Evolutionary conservation across 1,139 yeast genomes (phyloP).

Genomic region (Taphrina betulina): DNA sequence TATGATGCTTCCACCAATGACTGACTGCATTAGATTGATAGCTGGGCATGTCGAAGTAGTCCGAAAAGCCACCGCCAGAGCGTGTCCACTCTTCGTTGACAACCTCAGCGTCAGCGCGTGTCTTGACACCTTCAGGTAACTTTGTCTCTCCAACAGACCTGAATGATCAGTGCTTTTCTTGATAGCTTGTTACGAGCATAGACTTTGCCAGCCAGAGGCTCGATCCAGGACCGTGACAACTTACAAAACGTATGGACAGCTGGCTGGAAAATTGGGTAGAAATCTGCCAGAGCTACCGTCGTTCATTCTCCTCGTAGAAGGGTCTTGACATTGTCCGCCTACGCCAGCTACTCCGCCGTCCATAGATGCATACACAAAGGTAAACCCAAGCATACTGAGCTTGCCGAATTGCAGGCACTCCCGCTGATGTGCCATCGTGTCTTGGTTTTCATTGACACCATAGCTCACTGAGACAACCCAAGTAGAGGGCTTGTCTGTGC

Average conservation of each 20-base stretch:
- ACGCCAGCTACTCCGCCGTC: conserved; percentile 23
- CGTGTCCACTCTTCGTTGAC: conserved; percentile 2
- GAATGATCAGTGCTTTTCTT: no score
- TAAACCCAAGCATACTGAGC: conserved; percentile 18
- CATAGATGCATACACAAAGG: conserved; percentile 13
- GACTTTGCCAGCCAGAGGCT: no score
- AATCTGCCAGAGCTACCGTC: background rate
- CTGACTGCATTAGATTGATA: conserved; percentile 13
- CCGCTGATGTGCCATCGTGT: conserved; percentile 6
- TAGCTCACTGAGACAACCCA: conserved; percentile 18
- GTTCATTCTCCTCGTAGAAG: no score
- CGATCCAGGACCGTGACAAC: no score
- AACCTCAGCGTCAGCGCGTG: background rate
- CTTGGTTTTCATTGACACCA: conserved; percentile 17
- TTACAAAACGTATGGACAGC: conserved; percentile 24
- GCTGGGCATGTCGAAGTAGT: conserved; percentile 2
- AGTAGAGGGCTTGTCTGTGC: no score
- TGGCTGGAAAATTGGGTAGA: conserved; percentile 23
- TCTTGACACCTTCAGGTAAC: background rate
- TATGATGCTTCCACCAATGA: conserved; percentile 1
- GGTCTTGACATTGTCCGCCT: no score
- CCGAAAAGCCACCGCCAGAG: conserved; percentile 24
- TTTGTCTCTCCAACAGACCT: conserved; percentile 22
- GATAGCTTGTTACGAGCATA: no score
- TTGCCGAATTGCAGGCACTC: conserved; percentile 9